phyloP scores from a whole-genome alignment of 768 basidiomycete species.

The Auriculariales sp. region DNA sequence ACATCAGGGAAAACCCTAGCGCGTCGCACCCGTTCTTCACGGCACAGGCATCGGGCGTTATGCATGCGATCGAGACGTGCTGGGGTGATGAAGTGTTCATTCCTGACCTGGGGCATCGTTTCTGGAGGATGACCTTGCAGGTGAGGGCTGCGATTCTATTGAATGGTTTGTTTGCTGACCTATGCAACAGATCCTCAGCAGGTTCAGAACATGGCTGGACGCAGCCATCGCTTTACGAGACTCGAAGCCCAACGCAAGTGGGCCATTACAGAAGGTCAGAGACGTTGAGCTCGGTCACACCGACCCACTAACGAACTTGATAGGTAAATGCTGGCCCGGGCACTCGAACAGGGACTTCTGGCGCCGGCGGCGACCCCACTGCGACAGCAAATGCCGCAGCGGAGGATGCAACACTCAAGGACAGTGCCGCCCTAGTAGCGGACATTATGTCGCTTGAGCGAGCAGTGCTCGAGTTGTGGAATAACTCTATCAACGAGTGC shows the following conservation, averaged over 20 bases:
- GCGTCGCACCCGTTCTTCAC: conserved; percentile 17
- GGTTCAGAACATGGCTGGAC: conserved; percentile 72
- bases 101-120: conserved; percentile 64
- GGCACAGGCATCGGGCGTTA: conserved; percentile 50
- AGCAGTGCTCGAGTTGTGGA: conserved; percentile 47
- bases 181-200: conserved; percentile 49
- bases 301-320: too few species aligned
- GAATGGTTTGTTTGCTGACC: background rate
- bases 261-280: conserved; percentile 14
- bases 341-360: conserved; percentile 14
- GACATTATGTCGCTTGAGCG: conserved; percentile 49
- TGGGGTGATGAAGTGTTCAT: conserved; percentile 85
- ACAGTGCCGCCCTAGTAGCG: conserved; percentile 48
- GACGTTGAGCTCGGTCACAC: too few species aligned
- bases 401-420: conserved; percentile 52
- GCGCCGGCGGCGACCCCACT: conserved; percentile 37
- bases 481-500: conserved; percentile 46
- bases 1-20: conserved; percentile 1
- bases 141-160: conserved; percentile 22
- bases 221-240: too few species aligned
- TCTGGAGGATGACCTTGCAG: conserved; percentile 88
- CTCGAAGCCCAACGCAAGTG: conserved; percentile 19
- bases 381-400: conserved; percentile 39
- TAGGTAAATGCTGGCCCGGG: background rate
- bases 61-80: conserved; percentile 59